Evolutionary conservation across 2,329 filamentous ascomycete genomes (phyloP).

Genomic region (Paraphaeosphaeria minitans): DNA sequence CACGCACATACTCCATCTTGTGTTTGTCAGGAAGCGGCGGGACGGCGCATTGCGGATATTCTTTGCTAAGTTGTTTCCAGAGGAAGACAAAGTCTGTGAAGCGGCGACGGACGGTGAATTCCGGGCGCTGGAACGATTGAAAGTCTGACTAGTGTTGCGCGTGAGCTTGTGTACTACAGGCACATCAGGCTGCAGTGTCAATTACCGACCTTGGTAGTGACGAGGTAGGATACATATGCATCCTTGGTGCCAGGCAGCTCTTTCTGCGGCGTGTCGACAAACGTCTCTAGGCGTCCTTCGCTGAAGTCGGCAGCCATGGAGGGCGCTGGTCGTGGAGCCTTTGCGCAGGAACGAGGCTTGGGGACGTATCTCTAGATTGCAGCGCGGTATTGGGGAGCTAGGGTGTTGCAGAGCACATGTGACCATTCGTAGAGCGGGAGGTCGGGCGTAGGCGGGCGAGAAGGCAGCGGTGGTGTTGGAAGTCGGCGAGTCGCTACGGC

Average conservation of each 20-base stretch:
- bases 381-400: not conserved
- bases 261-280: slow-evolving; percentile 82
- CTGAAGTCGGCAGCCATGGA: slow-evolving; percentile 43
- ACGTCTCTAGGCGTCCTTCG: slow-evolving; percentile 80
- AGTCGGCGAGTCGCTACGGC: slow-evolving; percentile 8
- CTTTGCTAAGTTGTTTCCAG: slow-evolving; percentile 84
- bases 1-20: slow-evolving; percentile 97
- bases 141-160: slow-evolving; percentile 75
- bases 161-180: slow-evolving; percentile 11
- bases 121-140: slow-evolving; percentile 83
- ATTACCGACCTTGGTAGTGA: slow-evolving; percentile 77
- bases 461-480: slow-evolving; percentile 7
- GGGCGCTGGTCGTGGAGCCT: not conserved
- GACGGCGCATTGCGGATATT: slow-evolving; percentile 90
- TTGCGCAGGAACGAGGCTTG: not conserved
- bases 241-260: slow-evolving; percentile 97
- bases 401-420: slow-evolving; percentile 12
- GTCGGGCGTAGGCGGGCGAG: slow-evolving; percentile 3
- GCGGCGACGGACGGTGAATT: slow-evolving; percentile 80
- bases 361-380: not conserved
- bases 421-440: slow-evolving; percentile 6
- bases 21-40: slow-evolving; percentile 97
- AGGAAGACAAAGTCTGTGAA: slow-evolving; percentile 99
- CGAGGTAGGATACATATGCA: slow-evolving; percentile 92
- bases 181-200: slow-evolving; percentile 15